Base-by-base conservation (phyloP, 257 asterid genomes). In the Paulownia fortunei region DNA sequence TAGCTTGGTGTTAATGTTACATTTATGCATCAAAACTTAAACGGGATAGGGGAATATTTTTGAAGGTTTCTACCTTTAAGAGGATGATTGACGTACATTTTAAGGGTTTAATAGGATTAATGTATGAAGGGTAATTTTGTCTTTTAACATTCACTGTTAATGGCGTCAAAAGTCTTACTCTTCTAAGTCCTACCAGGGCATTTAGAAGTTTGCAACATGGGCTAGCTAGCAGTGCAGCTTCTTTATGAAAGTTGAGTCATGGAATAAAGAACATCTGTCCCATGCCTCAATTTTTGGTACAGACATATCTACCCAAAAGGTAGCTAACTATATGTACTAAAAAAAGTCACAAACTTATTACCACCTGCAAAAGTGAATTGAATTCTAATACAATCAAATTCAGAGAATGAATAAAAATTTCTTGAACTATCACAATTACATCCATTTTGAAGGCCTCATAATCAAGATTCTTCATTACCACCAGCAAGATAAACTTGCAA, bases 211-310 rank as follows among this genome's bases (percentile, higher is more conserved):
- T 60, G 64, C 78, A 82, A n/a, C 44, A 64, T 8, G 44, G 11
- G n/a, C n/a, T n/a, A n/a, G 62, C 1, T 30, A 1, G 23, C 36
- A 72, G 3, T 8, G 26, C 24, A 58, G 73, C n/a, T n/a, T n/a
- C n/a, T n/a, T n/a, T n/a, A n/a, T n/a, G n/a, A n/a, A n/a, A n/a
- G n/a, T n/a, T n/a, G 64, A 44, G 66, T 66, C 30, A 55, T 71
- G 74, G 82, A 80, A 83, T 79, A 76, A 82, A 83, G 79, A 76
- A 75, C 30, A 15, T 76, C 56, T 71, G 80, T 36, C 73, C 76
- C 66, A 73, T 79, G 86, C 70, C 77, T 82, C 83, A 60, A 34
- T 80, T 75, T 80, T 24, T 76, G 68, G 63, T 64, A 70, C 74
- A 78, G 3, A 19, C 4, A 49, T 52, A 36, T 56, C n/a, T 34